A percentile compares a stretch with the other conserved stretches of the same genome.
These are phyloP conservation scores for Marasmius oreades DNA, from an alignment of 1,284 basidiomycete species.

Conservation along the genomic window DNA sequence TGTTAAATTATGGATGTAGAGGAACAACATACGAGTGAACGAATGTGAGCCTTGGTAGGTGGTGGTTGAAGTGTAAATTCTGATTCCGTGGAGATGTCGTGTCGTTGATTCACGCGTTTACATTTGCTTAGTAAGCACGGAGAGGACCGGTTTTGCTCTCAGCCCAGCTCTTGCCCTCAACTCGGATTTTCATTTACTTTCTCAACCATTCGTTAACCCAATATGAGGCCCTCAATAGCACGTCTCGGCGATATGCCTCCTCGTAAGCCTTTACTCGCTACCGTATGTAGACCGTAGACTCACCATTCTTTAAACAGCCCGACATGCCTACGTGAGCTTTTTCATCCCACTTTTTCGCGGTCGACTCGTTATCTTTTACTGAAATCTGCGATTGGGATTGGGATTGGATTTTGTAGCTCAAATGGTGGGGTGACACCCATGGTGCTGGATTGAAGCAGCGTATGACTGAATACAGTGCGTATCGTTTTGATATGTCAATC, in stretches of 20 bases:
- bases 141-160: constrained; percentile 4
- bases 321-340: constrained; percentile 62
- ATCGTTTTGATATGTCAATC: neutral
- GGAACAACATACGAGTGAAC: neutral
- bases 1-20: neutral
- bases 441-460: constrained; percentile 64
- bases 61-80: neutral
- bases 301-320: constrained; percentile 29
- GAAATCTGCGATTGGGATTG: constrained; percentile 1
- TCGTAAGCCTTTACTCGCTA: constrained; percentile 40
- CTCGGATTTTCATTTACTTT: neutral
- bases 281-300: constrained; percentile 13
- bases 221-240: constrained; percentile 67
- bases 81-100: neutral
- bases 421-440: constrained; percentile 89
- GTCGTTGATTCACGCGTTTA: neutral
- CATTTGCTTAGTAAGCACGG: neutral
- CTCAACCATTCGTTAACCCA: constrained; percentile 16
- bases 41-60: neutral
- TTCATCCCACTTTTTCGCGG: neutral
- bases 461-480: constrained; percentile 78
- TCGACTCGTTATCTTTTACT: neutral
- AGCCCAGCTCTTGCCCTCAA: neutral
- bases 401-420: constrained; percentile 48
- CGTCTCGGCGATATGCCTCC: constrained; percentile 76